Base-by-base conservation (phyloP, 2,329 filamentous ascomycete species). In the Neofusicoccum laricinum region DNA sequence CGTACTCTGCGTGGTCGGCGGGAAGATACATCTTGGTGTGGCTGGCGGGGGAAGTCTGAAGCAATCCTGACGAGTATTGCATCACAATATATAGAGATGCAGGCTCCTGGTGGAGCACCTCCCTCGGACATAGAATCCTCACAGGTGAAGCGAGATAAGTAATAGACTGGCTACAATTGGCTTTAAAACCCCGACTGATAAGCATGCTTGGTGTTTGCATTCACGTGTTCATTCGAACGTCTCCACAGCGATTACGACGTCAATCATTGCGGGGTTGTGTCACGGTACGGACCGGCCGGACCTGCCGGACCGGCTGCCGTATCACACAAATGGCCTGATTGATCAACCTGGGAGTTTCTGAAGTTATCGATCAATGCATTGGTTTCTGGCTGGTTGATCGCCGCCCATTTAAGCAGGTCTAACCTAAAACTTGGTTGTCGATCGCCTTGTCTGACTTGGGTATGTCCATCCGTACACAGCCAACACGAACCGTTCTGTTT, bases 11-110 rank as follows among this genome's bases (percentile, higher is more conserved):
- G 72, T 88, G 85, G 15, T 72, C 79, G 11, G 73, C 73, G 19
- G 80, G 83, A 67, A 89, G 81, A 75, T 88, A 85, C 87, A 90
- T 89, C 45, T 48, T 49, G 46, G 21, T 49, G 21, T 48, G 12
- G n/a, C 45, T 48, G 45, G 8, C 2, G 32, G 21, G 69, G 64
- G n/a, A 4, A 6, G 0, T 50, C 46, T 50, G 32, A 19, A 21
- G 21, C 5, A 12, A 2, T 34, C 46, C 25, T 7, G 50, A 36
- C 32, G 51, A 19, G 59, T 4, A 25, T 34, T 7, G 59, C 12
- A 6, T 34, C 14, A 34, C 2, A 50, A 32, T 50, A 50, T 34
- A 50, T 50, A 32, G 21, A 50, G 11, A 17, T 4, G 19, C 45
- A 14, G 2, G 11, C 19, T 21, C 2, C 8, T 48, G 17, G 19